Conservation (phyloP, 192 early-diverging fungal genomes). For the Linnemannia hyalina region DNA sequence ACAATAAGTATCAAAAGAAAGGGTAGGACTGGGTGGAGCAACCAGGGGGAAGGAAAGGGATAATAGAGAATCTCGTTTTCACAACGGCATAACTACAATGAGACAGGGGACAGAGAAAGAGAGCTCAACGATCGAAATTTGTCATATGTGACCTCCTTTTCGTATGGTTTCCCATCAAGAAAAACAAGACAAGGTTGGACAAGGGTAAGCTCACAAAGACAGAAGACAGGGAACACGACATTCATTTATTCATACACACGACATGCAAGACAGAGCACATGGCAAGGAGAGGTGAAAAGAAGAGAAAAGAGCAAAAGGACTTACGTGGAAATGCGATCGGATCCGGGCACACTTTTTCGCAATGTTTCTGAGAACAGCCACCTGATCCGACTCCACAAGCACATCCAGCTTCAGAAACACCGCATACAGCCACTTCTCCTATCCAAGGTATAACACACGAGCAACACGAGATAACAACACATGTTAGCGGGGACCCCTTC, state of each 20-base stretch:
- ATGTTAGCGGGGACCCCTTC: not conserved
- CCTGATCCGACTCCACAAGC: slow-evolving; percentile 58
- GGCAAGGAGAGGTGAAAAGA: not conserved
- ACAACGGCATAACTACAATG: not conserved
- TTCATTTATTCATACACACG: not conserved
- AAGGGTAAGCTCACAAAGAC: slow-evolving; percentile 1
- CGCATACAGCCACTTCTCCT: slow-evolving; percentile 60
- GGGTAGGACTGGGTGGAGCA: no score
- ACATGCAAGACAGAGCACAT: not conserved
- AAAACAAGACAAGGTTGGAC: not conserved
- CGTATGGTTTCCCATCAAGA: not conserved
- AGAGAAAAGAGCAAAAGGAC: not conserved
- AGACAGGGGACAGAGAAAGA: no score
- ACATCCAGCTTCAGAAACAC: slow-evolving; percentile 59
- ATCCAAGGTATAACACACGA: not conserved
- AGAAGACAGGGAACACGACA: not conserved
- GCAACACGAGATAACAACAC: not conserved
- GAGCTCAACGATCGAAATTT: not conserved
- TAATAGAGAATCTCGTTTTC: not conserved
- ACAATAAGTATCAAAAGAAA: no score
- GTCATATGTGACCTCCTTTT: not conserved
- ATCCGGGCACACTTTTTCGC: slow-evolving; percentile 58
- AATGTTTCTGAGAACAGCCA: slow-evolving; percentile 54
- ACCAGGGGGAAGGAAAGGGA: not conserved
- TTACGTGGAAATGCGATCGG: slow-evolving; percentile 43